Evolutionary conservation across 1,139 yeast species (phyloP).

Genomic region (Sugiyamaella neomexicana): DNA sequence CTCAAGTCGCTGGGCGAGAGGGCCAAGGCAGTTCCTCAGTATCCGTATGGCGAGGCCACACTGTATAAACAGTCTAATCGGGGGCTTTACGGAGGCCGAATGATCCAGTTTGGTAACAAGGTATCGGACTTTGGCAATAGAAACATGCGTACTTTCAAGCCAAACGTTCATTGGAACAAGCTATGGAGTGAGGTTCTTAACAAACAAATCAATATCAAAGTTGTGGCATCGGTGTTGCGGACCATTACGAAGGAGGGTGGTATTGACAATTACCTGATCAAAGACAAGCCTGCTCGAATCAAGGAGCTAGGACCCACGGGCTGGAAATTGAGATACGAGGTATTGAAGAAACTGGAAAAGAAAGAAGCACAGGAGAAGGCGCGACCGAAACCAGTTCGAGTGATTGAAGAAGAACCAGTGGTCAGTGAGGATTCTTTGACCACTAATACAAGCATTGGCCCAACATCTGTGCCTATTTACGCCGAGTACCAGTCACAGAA

Average conservation of each 20-base stretch:
- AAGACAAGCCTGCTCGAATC: conserved; percentile 83
- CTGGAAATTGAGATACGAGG: conserved; percentile 81
- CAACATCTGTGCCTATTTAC: conserved; percentile 46
- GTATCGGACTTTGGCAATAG: conserved; percentile 78
- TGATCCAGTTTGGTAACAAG: conserved; percentile 72
- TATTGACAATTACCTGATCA: conserved; percentile 78
- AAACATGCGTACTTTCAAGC: conserved; percentile 73
- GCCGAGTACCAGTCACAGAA: conserved; percentile 45
- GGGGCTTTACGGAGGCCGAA: conserved; percentile 89
- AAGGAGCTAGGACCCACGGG: conserved; percentile 92
- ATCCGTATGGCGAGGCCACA: conserved; percentile 76
- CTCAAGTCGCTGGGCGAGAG: conserved; percentile 28
- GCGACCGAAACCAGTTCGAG: conserved; percentile 28
- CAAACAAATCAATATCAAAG: conserved; percentile 54
- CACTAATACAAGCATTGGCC: background rate
- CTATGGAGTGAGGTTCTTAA: conserved; percentile 84
- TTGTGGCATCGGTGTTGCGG: conserved; percentile 79
- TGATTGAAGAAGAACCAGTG: conserved; percentile 5
- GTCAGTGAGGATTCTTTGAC: conserved; percentile 1
- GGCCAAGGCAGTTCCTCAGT: conserved; percentile 57
- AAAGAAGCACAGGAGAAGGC: conserved; percentile 32
- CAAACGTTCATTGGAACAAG: conserved; percentile 72
- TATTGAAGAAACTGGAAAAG: conserved; percentile 46
- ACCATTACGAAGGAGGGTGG: conserved; percentile 95
- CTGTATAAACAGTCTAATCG: conserved; percentile 81